Percentiles rank a stretch among this genome's conserved stretches.
phyloP scores from a whole-genome alignment of 1,284 basidiomycete genomes.

The Hortiboletus rubellus region DNA sequence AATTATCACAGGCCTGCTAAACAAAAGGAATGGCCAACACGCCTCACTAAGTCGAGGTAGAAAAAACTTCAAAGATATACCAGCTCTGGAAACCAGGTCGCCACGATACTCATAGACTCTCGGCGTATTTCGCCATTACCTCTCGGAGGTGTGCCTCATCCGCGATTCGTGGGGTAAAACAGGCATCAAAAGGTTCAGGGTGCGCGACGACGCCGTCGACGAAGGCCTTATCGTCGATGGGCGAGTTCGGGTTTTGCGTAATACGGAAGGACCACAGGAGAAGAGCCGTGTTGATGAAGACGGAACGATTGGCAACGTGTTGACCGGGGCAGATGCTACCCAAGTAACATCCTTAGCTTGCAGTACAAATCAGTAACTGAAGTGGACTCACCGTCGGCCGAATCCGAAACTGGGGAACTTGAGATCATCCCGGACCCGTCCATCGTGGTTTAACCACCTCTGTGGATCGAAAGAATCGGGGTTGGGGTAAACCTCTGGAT shows the following conservation, averaged over 20 bases:
- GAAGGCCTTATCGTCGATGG: slow-evolving; percentile 58
- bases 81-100: not conserved
- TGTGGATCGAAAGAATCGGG: slow-evolving; percentile 34
- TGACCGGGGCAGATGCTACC: slow-evolving; percentile 59
- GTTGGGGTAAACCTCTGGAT: slow-evolving; percentile 27
- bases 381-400: slow-evolving; percentile 29
- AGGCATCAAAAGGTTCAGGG: slow-evolving; percentile 54
- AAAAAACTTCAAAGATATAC: no score
- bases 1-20: no score
- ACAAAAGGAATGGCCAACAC: no score
- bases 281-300: slow-evolving; percentile 61
- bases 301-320: slow-evolving; percentile 58
- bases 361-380: not conserved
- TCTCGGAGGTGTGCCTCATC: slow-evolving; percentile 24
- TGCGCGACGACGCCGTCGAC: slow-evolving; percentile 59
- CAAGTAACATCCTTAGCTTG: not conserved
- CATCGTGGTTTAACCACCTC: slow-evolving; percentile 28
- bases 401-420: slow-evolving; percentile 35
- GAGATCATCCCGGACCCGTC: slow-evolving; percentile 30
- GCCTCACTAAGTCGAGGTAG: no score
- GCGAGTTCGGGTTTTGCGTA: slow-evolving; percentile 46
- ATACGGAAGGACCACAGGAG: slow-evolving; percentile 63
- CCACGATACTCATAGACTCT: slow-evolving; percentile 10
- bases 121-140: slow-evolving; percentile 28
- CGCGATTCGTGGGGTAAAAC: slow-evolving; percentile 48